phyloP scores from a whole-genome alignment of 1,139 yeast genomes.

The Debaryomycetaceae sp. region DNA sequence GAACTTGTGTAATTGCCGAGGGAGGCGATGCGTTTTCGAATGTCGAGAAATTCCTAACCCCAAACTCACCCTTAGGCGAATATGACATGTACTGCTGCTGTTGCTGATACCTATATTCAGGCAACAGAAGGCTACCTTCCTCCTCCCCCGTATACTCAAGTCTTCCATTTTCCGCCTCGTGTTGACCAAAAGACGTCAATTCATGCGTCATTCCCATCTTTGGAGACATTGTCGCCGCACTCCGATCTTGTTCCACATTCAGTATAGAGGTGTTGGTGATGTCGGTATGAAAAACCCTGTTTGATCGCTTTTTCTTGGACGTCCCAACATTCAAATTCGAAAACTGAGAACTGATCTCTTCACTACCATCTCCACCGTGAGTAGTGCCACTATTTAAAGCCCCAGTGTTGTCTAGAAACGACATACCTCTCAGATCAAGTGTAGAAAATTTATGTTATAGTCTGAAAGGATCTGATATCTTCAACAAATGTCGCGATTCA shows the following conservation, averaged over 20 bases:
- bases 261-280: background rate
- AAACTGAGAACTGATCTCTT: background rate
- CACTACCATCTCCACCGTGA: background rate
- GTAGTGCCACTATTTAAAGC: background rate
- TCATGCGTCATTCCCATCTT: background rate
- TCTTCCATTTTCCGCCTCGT: background rate
- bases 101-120: conserved; percentile 51
- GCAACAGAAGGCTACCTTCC: conserved; percentile 39
- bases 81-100: conserved; percentile 46
- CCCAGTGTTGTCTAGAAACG: background rate
- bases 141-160: background rate
- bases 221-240: conserved; percentile 5
- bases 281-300: conserved; percentile 43
- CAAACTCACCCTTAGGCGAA: conserved; percentile 15
- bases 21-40: conserved; percentile 81
- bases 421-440: background rate
- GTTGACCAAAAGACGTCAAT: background rate
- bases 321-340: conserved; percentile 1
- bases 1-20: conserved; percentile 68
- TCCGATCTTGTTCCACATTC: conserved; percentile 3
- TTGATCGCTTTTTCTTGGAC: conserved; percentile 38
- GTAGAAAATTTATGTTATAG: too few relatives aligned
- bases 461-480: background rate
- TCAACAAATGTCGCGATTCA: background rate
- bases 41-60: conserved; percentile 53